These are phyloP conservation scores for Cladosporium sp. DNA, from an alignment of 2,329 filamentous ascomycete species.

Conservation along the genomic window DNA sequence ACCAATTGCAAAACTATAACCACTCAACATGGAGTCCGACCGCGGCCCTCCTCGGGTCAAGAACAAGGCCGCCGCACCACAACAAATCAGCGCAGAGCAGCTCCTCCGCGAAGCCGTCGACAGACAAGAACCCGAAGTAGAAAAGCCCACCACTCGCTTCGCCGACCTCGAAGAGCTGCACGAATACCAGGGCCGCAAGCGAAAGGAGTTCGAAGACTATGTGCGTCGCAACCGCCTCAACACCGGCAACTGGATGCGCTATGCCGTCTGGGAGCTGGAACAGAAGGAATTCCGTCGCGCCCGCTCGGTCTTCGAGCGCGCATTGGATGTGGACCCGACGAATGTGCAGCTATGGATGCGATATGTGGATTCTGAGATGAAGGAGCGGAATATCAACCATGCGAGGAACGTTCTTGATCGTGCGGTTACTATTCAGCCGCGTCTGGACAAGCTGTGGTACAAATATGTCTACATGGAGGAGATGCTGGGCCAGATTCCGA, in stretches of 20 bases:
- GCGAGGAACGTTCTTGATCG: slow-evolving; percentile 91
- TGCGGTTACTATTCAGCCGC: slow-evolving; percentile 86
- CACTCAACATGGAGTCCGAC: slow-evolving; percentile 74
- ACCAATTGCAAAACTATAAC: neutral
- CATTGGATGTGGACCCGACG: slow-evolving; percentile 86
- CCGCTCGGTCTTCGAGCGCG: slow-evolving; percentile 89
- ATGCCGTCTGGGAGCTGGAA: slow-evolving; percentile 95
- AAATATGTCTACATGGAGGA: slow-evolving; percentile 99
- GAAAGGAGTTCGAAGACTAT: slow-evolving; percentile 98
- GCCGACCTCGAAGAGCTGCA: slow-evolving; percentile 96
- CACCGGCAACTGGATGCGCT: slow-evolving; percentile 99
- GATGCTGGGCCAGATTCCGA: slow-evolving; percentile 90
- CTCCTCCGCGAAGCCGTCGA: slow-evolving; percentile 96
- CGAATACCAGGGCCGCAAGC: slow-evolving; percentile 93
- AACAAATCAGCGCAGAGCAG: slow-evolving; percentile 91
- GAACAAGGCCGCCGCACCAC: slow-evolving; percentile 88
- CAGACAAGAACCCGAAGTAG: slow-evolving; percentile 82
- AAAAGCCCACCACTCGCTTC: slow-evolving; percentile 91
- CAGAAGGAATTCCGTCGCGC: slow-evolving; percentile 96
- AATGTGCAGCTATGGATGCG: slow-evolving; percentile 85
- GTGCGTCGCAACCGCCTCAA: slow-evolving; percentile 90
- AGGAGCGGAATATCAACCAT: slow-evolving; percentile 92
- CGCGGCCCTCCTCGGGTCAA: slow-evolving; percentile 95
- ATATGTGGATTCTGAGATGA: slow-evolving; percentile 97
- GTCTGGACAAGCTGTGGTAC: slow-evolving; percentile 97